Evolutionary conservation across 306 rosid genomes (phyloP), one percentile per base, ranked within the genome.

Genomic region (Ochetophila trinervis): DNA sequence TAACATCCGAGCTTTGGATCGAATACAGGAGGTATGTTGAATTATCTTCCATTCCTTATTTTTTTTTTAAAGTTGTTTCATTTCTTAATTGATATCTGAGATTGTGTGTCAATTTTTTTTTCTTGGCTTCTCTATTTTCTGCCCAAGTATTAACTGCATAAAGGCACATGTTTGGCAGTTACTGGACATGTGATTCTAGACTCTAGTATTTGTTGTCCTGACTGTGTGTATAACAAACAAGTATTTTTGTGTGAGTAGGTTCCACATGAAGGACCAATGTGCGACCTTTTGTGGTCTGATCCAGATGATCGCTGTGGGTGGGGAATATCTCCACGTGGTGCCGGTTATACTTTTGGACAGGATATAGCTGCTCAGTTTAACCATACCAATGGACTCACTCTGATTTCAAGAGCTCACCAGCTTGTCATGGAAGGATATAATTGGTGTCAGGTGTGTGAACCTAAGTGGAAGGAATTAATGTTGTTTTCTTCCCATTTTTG

Each of bases 271-370:
- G 98, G 98, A 66, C 98, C 98, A 2, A 93, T 93, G 98, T 93
- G 98, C 60, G 98, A 93, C 61, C 95, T 93, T 63, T 81, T 93
- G 67, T 93, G 98, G 98, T 93, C 98, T 63, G 98, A 93, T 81
- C 98, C 98, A 13, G 98, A 93, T 68, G 98, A 93, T 74, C 95
- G 98, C 13, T 93, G 98, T 76, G 98, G 98, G 68, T 93, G 98
- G 98, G 98, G 98, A 74, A 93, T 93, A 80, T 93, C 98, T 60
- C 97, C 98, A 15, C 97, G 98, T 60, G 98, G 98, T 57, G 98
- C 98, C 62, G 98, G 98, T 42, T 89, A 92, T 82, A 92, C 98
- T 61, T 92, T 92, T 70, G 98, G 98, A 61, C 96, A 92, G 76
- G 98, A 92, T 81, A 92, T 92, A 80, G 98, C 98, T 77, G 74